Base-by-base conservation (phyloP, 306 rosid species). In the Cyclanthera cordifolia region DNA sequence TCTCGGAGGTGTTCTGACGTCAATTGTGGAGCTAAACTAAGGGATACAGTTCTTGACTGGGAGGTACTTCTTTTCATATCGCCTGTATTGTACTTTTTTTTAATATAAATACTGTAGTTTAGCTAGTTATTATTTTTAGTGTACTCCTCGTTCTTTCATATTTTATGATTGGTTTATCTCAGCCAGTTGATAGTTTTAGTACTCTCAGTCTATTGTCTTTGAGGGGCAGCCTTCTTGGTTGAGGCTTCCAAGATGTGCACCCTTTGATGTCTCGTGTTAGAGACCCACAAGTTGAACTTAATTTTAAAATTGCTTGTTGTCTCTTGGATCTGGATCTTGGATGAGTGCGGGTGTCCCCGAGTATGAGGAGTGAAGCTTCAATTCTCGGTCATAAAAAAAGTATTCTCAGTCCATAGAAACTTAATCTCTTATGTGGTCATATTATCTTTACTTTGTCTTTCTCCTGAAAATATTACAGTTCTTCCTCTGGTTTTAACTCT, bases 41-140 rank as follows among this genome's bases (percentile, higher is more conserved):
- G 80, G 87, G 99, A 93, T 78, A 89, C 96, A 6, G 99, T 93
- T 79, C 99, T 93, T 71, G 99, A 93, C 80, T 93, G 99, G 99
- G 99, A 93, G 95, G 96, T 93, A 86, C 27, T 24, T 39, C 13
- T 43, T 30, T 70, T 79, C 54, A 67, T 72, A 16, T 24, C 16
- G 11, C n/a, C 50, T 13, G 48, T 59, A 21, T 72, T 69, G 80
- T 10, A 63, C 2, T 28, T 71, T 69, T 43, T 63, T 65, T 65
- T 2, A 15, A 64, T 64, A 64, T 21, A 8, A 32, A 56, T 39
- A 21, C 4, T 20, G 50, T 37, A 54, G 8, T 39, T 20, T 19
- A 63, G 52, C 32, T 63, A 9, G 27, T 59, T 10, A 59, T 27
- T 30, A n/a, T 7, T 27, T 28, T 37, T 37, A 17, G 68, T 20